Percentiles rank a stretch among this genome's conserved stretches.
Conservation (phyloP, 169 alveolate species). For the Plasmodium ovale region DNA sequence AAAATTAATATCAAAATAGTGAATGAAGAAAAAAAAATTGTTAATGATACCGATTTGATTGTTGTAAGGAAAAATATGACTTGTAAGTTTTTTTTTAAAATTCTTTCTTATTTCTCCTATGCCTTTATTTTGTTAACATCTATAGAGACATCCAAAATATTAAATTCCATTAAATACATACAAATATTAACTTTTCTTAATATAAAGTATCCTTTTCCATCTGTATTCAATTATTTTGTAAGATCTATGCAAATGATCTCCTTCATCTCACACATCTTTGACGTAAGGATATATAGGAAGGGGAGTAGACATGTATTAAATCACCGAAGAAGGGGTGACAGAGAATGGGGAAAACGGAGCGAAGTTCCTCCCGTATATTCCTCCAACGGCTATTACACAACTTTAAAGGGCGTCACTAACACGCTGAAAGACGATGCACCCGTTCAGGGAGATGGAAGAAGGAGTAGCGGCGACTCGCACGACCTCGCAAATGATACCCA, state of each 20-base stretch:
- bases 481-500: too few relatives aligned
- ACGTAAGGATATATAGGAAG: slow-evolving; percentile 25
- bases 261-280: slow-evolving; percentile 13
- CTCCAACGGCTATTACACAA: too few relatives aligned
- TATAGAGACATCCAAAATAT: slow-evolving; percentile 7
- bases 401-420: too few relatives aligned
- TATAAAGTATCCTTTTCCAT: slow-evolving; percentile 43
- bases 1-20: slow-evolving; percentile 29
- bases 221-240: slow-evolving; percentile 26
- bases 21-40: neutral
- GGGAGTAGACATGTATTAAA: neutral
- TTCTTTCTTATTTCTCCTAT: slow-evolving; percentile 41
- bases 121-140: slow-evolving; percentile 9
- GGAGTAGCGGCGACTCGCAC: too few relatives aligned
- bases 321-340: neutral
- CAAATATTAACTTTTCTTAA: slow-evolving; percentile 49
- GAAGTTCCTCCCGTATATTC: too few relatives aligned
- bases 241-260: slow-evolving; percentile 14
- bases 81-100: slow-evolving; percentile 15
- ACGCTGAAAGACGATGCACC: too few relatives aligned
- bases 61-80: slow-evolving; percentile 37
- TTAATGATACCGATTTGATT: slow-evolving; percentile 13
- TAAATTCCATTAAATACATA: slow-evolving; percentile 20
- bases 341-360: neutral
- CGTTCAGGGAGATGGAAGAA: too few relatives aligned